phyloP scores from a whole-genome alignment of 2,329 filamentous ascomycete genomes.

The Chaetomium olivaceum region DNA sequence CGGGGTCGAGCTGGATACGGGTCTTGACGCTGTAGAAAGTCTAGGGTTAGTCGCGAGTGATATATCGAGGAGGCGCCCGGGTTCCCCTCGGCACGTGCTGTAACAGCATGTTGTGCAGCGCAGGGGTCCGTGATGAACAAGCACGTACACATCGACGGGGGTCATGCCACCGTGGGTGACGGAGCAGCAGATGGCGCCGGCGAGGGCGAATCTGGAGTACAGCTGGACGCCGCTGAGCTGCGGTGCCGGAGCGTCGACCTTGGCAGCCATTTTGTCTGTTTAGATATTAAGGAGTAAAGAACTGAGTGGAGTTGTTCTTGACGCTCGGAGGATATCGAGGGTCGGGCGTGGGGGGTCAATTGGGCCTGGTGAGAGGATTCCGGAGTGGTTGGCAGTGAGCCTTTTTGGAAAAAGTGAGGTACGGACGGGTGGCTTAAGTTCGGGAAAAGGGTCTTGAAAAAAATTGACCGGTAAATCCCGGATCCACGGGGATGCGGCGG shows the following conservation, averaged over 20 bases:
- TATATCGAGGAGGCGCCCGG: not conserved
- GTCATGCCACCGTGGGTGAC: conserved; percentile 96
- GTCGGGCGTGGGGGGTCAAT: conserved; percentile 28
- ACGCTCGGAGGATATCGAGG: conserved; percentile 26
- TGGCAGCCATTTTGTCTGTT: conserved; percentile 48
- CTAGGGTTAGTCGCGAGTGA: conserved; percentile 9
- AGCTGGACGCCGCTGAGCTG: conserved; percentile 60
- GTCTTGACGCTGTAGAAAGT: conserved; percentile 70
- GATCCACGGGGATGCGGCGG: conserved; percentile 19
- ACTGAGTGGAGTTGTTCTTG: conserved; percentile 36
- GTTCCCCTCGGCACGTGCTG: not conserved
- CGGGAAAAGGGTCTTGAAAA: conserved; percentile 27
- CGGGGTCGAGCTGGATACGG: conserved; percentile 80
- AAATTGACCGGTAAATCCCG: conserved; percentile 34
- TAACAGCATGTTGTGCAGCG: conserved; percentile 2
- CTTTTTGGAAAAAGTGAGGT: conserved; percentile 33
- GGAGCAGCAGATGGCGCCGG: conserved; percentile 96
- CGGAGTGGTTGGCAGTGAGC: conserved; percentile 31
- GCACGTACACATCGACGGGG: conserved; percentile 87
- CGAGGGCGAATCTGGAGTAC: conserved; percentile 95
- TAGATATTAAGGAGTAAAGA: conserved; percentile 33
- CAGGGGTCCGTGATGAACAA: not conserved
- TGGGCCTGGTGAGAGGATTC: conserved; percentile 27
- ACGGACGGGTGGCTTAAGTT: conserved; percentile 17
- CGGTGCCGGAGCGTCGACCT: conserved; percentile 48